Conservation (phyloP, 2,329 filamentous ascomycete species). For the Talaromyces marneffei region DNA sequence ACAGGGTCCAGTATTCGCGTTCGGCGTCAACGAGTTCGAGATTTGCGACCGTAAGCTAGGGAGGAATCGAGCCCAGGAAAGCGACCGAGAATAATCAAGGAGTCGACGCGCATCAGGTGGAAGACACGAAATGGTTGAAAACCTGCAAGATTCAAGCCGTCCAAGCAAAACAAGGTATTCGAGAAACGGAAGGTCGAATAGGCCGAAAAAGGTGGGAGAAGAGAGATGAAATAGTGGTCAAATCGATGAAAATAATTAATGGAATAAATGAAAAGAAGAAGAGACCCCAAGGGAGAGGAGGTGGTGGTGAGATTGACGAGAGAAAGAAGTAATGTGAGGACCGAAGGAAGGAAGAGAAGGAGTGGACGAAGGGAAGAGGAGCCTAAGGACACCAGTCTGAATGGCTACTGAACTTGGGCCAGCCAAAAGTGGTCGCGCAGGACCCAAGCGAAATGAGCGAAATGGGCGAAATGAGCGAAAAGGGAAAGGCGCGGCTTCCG, state of each 20-base stretch:
- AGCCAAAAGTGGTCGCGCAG: constrained; percentile 23
- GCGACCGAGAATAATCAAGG: constrained; percentile 4
- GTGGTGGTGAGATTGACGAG: constrained; percentile 12
- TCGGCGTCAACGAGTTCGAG: constrained; percentile 5
- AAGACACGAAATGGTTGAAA: constrained; percentile 19
- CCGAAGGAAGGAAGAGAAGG: constrained; percentile 6
- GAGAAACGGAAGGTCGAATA: constrained; percentile 12
- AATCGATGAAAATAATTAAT: constrained; percentile 4
- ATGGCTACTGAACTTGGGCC: constrained; percentile 17
- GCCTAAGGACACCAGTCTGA: constrained; percentile 17
- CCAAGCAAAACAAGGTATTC: constrained; percentile 1
- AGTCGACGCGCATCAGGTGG: constrained; percentile 20
- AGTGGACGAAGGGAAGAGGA: constrained; percentile 13
- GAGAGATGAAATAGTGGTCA: neutral
- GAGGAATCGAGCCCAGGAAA: constrained; percentile 18
- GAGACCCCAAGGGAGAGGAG: constrained; percentile 8
- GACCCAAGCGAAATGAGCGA: constrained; percentile 20
- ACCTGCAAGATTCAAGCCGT: neutral
- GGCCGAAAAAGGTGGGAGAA: constrained; percentile 4
- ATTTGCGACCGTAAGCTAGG: constrained; percentile 8
- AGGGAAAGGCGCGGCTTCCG: constrained; percentile 21
- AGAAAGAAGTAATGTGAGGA: constrained; percentile 12
- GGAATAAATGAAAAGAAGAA: constrained; percentile 12
- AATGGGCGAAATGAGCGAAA: constrained; percentile 23
- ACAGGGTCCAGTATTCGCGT: constrained; percentile 1